Evolutionary conservation across 352 stramenopile genomes (phyloP).

Genomic region (Pythium brachiatum): DNA sequence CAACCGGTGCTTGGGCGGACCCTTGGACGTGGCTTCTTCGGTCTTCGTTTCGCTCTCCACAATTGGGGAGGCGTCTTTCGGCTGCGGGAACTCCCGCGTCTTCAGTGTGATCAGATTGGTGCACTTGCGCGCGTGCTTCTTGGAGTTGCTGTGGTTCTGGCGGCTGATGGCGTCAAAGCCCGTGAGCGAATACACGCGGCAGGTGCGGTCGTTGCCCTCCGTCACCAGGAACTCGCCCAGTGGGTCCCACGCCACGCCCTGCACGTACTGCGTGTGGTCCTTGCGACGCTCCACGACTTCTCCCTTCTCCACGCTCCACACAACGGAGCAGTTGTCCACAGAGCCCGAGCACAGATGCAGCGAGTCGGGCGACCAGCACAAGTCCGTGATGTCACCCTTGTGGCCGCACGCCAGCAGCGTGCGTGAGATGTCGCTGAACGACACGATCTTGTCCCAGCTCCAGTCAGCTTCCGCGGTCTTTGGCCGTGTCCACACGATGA

Average conservation of each 20-base stretch:
- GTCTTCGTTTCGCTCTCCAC: conserved; percentile 5
- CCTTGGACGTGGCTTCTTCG: conserved; percentile 13
- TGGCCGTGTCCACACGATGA: conserved; percentile 82
- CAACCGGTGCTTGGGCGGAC: conserved; percentile 69
- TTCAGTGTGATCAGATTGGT: conserved; percentile 77
- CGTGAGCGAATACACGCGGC: conserved; percentile 88
- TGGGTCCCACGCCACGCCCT: conserved; percentile 95
- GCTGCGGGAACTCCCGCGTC: conserved; percentile 55
- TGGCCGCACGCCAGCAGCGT: conserved; percentile 75
- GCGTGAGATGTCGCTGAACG: conserved; percentile 76
- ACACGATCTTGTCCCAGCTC: conserved; percentile 76
- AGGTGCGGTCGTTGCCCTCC: conserved; percentile 93
- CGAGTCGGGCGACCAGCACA: conserved; percentile 92
- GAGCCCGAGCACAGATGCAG: conserved; percentile 89
- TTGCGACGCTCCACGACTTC: conserved; percentile 81
- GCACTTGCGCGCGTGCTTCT: conserved; percentile 75
- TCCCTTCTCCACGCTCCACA: conserved; percentile 84
- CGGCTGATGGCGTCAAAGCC: conserved; percentile 55
- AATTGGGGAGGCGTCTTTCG: not conserved
- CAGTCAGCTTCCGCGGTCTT: conserved; percentile 70
- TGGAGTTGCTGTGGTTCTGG: conserved; percentile 31
- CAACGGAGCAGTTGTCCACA: conserved; percentile 90
- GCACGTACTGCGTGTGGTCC: conserved; percentile 96
- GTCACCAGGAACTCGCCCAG: conserved; percentile 93
- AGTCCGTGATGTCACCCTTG: conserved; percentile 90